A percentile compares a stretch with the other conserved stretches of the same genome.
Conservation (phyloP, 2,329 filamentous ascomycete genomes). For the Sporothrix euskadiensis region DNA sequence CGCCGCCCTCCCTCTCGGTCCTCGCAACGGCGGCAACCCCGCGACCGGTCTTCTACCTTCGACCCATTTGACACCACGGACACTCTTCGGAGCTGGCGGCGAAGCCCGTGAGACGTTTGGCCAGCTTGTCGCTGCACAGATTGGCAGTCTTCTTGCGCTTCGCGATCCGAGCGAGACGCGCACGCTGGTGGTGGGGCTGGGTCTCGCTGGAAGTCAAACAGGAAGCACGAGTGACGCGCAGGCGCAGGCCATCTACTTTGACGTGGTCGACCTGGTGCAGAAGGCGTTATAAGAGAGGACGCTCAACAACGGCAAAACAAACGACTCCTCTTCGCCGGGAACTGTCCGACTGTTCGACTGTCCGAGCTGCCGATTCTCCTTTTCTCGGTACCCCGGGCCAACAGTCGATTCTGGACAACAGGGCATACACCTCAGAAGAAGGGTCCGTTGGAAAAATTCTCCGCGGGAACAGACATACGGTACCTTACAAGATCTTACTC, state of each 20-base stretch:
- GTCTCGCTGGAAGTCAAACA: conserved; percentile 52
- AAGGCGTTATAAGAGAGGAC: conserved; percentile 47
- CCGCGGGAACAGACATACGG: background rate
- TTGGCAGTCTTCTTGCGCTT: conserved; percentile 75
- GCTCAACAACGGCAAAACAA: too few relatives aligned
- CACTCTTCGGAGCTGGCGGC: conserved; percentile 79
- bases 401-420: background rate
- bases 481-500: too few relatives aligned
- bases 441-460: background rate
- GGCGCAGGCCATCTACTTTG: conserved; percentile 57
- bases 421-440: too few relatives aligned
- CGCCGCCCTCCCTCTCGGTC: conserved; percentile 54
- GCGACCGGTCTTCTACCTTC: conserved; percentile 62
- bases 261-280: conserved; percentile 63
- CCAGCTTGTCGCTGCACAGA: conserved; percentile 85
- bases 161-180: conserved; percentile 65
- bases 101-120: conserved; percentile 78
- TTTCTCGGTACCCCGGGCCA: background rate
- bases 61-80: conserved; percentile 79
- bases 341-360: background rate
- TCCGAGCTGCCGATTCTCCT: background rate
- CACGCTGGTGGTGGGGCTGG: conserved; percentile 63
- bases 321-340: background rate
- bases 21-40: conserved; percentile 36
- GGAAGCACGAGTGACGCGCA: background rate